Conservation (phyloP, 306 rosid genomes). For the Medicago ruthenica region DNA sequence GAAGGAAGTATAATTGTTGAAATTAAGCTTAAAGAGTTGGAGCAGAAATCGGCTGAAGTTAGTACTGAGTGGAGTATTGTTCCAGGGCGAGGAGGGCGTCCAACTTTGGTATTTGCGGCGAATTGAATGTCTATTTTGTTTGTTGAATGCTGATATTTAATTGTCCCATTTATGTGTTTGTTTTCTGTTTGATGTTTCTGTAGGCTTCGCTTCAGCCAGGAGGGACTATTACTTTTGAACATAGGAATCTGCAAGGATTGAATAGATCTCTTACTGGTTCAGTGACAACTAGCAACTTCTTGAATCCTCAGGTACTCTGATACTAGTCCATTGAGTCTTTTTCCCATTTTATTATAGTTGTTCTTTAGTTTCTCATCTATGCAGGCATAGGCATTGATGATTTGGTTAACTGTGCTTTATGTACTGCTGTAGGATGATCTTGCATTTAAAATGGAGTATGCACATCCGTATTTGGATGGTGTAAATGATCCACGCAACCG, state of each 20-base stretch:
- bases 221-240: slow-evolving; percentile 91
- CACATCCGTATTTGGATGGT: slow-evolving; percentile 94
- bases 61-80: slow-evolving; percentile 98
- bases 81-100: slow-evolving; percentile 97
- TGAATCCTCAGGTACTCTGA: slow-evolving; percentile 76
- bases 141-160: neutral
- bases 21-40: slow-evolving; percentile 93
- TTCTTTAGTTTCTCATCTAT: slow-evolving; percentile 6
- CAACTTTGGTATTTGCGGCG: slow-evolving; percentile 71
- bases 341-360: slow-evolving; percentile 24
- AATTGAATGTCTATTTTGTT: neutral
- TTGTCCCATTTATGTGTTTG: slow-evolving; percentile 30
- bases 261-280: slow-evolving; percentile 88
- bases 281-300: slow-evolving; percentile 84
- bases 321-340: slow-evolving; percentile 28
- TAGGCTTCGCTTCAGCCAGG: slow-evolving; percentile 99
- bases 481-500: slow-evolving; percentile 73
- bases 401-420: slow-evolving; percentile 26
- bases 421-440: slow-evolving; percentile 79
- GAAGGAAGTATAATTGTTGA: slow-evolving; percentile 98
- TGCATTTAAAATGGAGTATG: slow-evolving; percentile 92
- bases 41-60: slow-evolving; percentile 96
- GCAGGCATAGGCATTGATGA: neutral
- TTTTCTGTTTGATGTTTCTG: slow-evolving; percentile 36
- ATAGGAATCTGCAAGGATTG: slow-evolving; percentile 81